Base-by-base conservation (phyloP, 306 rosid species). In the Castanea crenata region DNA sequence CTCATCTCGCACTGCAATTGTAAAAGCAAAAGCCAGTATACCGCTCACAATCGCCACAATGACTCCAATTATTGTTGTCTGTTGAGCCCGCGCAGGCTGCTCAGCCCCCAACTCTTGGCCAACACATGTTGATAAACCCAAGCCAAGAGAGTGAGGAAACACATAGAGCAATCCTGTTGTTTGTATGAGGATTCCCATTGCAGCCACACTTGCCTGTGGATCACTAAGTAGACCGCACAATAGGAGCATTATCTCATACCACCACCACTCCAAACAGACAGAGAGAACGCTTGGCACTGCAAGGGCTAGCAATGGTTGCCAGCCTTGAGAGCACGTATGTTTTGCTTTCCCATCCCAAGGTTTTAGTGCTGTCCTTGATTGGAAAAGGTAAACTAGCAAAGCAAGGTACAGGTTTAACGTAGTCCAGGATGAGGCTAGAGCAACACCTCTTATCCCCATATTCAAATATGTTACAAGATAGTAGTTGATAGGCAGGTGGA, bases 201-300 rank as follows among this genome's bases (percentile, higher is more conserved):
- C 71, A 34, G 71, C 71, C 71, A 67, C 71, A 34, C 71, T 67
- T 18, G 5, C 71, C 49, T 67, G 49, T 67, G 71, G 71, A 67
- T 67, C 49, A 34, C 49, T 67, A 18, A 67, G 71, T 67, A 67
- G 51, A 23, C 71, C 51, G 4, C 71, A 67, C 71, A 67, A 46
- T 67, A 67, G 71, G 23, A 67, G 49, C 71, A 67, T 67, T 67
- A 67, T 67, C 35, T 67, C 71, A 67, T 67, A 67, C 71, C 71
- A 67, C 71, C 71, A 67, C 71, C 71, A 67, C 71, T 67, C 71
- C 71, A 67, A 67, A 67, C 71, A 67, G 71, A 67, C 71, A 67
- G 71, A 34, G 71, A 67, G 51, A 32, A 67, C 71, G 10, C 71
- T 67, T 34, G 71, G 71, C 46, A 67, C 46, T 15, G 51, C 71